Evolutionary conservation across 2,329 filamentous ascomycete species (phyloP), one percentile per base, ranked within the genome.

Genomic region (Paecilomyces dactylethromorphus): DNA sequence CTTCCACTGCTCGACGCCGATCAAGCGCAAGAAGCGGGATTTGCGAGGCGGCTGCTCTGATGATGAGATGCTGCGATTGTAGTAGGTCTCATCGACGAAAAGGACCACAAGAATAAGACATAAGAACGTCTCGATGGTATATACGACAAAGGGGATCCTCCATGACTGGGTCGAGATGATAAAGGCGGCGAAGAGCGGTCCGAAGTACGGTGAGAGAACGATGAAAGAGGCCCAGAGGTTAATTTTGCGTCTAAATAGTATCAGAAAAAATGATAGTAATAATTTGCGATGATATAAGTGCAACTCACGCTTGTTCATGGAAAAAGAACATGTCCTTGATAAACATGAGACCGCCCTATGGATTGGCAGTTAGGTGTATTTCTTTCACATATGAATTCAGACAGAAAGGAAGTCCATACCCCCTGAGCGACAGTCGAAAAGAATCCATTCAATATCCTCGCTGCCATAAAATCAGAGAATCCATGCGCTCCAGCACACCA

Each of bases 401-500:
- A 53, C 29, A 18, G 15, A 26, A 12, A 33, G 6, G 24, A 18
- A 5, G 8, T n/a, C 62, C 70, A 58, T 60, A 71, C 71, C 1
- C 69, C 74, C 63, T 79, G 76, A 0, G 73, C 69, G 2, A 76
- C 74, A 3, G 71, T 77, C 8, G 69, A 74, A 65, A 78, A 78
- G 67, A 79, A 76, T 7, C 77, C 78, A 55, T 79, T 78, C 5
- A 80, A 64, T 26, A 78, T 76, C 1, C 78, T 71, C 0, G 74
- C 71, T 11, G 76, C 75, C 68, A 77, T 72, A 63, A 75, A 78
- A 0, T 68, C 69, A 24, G 75, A 66, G 58, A 77, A 78, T 1
- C 59, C 68, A 3, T 65, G 64, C 1, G 76, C 70, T 10, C 63
- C 73, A 6, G 74, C 72, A 56, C 70, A 76, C 69, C 76, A 75